These are phyloP conservation scores for Monosporascus sp. DNA, from an alignment of 2,329 filamentous ascomycete genomes.

Conservation along the genomic window DNA sequence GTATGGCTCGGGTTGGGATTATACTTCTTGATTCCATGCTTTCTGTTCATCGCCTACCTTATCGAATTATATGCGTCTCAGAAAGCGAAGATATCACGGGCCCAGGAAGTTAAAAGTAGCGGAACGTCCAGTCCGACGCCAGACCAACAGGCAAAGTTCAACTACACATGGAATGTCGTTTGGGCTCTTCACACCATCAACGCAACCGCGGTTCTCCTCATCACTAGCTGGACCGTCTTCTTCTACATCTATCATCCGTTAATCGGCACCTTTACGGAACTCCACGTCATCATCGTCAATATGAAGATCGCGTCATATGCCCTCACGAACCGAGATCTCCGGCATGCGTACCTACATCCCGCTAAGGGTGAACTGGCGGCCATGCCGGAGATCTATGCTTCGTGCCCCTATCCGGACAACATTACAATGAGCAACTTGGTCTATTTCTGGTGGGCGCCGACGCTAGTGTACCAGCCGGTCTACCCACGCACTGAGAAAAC, in stretches of 20 bases:
- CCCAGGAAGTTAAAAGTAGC: constrained; percentile 39
- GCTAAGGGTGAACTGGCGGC: constrained; percentile 58
- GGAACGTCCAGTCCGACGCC: constrained; percentile 51
- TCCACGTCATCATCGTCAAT: constrained; percentile 93
- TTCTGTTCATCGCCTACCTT: constrained; percentile 82
- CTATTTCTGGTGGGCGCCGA: constrained; percentile 98
- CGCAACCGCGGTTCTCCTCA: constrained; percentile 70
- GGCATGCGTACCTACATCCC: constrained; percentile 82
- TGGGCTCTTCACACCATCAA: constrained; percentile 79
- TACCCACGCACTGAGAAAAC: constrained; percentile 81
- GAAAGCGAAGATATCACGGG: constrained; percentile 64
- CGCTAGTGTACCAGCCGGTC: constrained; percentile 91
- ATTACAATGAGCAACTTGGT: constrained; percentile 81
- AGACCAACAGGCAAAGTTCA: constrained; percentile 61
- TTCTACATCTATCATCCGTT: constrained; percentile 87
- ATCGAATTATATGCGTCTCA: constrained; percentile 81
- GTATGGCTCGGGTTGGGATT: constrained; percentile 69
- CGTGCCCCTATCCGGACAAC: constrained; percentile 85
- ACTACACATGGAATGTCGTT: constrained; percentile 72
- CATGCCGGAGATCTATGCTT: constrained; percentile 74
- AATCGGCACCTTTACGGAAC: constrained; percentile 83
- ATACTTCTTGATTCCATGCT: constrained; percentile 83
- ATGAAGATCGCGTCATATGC: constrained; percentile 95
- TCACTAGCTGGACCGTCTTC: constrained; percentile 84
- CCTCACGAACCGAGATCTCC: constrained; percentile 91